Conservation (phyloP, 169 alveolate genomes). For the Cryptosporidium meleagridis region DNA sequence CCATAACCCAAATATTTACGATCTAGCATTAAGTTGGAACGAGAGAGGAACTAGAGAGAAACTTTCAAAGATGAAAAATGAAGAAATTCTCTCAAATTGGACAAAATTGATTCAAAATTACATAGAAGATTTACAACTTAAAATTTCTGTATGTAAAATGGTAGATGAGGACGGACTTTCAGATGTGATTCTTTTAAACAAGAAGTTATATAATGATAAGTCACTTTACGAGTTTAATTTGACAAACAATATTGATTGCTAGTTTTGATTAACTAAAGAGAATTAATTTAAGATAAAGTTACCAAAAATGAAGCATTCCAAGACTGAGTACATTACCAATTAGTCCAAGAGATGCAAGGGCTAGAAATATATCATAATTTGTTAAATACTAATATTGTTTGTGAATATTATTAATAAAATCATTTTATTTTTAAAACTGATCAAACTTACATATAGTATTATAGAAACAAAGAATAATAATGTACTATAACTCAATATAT, state of each 20-base stretch:
- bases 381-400: background rate
- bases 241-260: background rate
- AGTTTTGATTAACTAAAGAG: background rate
- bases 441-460: slow-evolving; percentile 54
- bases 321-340: slow-evolving; percentile 49
- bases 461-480: slow-evolving; percentile 32
- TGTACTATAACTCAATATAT: slow-evolving; percentile 39
- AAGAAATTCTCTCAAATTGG: slow-evolving; percentile 22
- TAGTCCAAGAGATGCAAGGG: slow-evolving; percentile 37
- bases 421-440: background rate
- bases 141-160: slow-evolving; percentile 14
- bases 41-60: slow-evolving; percentile 9
- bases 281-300: background rate
- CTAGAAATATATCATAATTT: slow-evolving; percentile 16
- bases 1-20: slow-evolving; percentile 5
- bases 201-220: slow-evolving; percentile 29
- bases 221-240: slow-evolving; percentile 23
- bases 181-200: slow-evolving; percentile 6
- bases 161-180: slow-evolving; percentile 6
- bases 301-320: slow-evolving; percentile 62
- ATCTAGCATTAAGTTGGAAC: slow-evolving; percentile 42
- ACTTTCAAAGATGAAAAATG: background rate
- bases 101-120: slow-evolving; percentile 3
- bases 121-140: slow-evolving; percentile 23
- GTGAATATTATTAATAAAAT: background rate